Base-by-base conservation (phyloP, 2,329 filamentous ascomycete species). In the Dissoconium aciculare region DNA sequence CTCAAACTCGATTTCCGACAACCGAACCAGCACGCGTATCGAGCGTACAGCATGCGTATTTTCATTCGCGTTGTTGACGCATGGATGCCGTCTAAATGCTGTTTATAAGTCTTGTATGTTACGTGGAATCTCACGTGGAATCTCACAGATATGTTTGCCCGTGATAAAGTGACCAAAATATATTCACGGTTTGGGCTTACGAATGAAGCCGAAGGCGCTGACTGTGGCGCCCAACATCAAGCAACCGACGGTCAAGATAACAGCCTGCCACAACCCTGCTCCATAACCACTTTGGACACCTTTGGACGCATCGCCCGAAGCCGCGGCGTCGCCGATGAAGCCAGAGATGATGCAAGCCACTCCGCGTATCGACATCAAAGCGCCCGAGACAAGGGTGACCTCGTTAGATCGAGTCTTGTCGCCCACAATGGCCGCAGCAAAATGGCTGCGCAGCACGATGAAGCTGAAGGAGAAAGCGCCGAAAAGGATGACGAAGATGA, bases 401-500 rank as follows among this genome's bases (percentile, higher is more conserved):
- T 23, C 19, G 8, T 23, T n/a, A n/a, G 19, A 8, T 8, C 19
- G 19, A n/a, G 19, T 23, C 8, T 23, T 23, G 8, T 8, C 19
- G 19, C 19, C 19, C 8, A 23, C 19, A 23, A 23, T 23, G n/a
- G 8, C 19, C 19, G 19, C 19, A n/a, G 19, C 19, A n/a, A 23
- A 23, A n/a, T 23, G 19, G 19, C 19, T 23, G 8, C 19, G 19
- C 19, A 23, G n/a, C 8, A 23, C 19, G 19, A 23, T 23, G 19
- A 23, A 23, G 19, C 19, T 23, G 19, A 23, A 23, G 19, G 8
- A 8, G 19, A 23, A 23, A 23, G 19, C 19, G 19, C 19, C 19
- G 19, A 23, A 23, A n/a, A 23, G n/a, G 19, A 23, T 23, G 19
- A n/a, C 19, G 19, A 23, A 23, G 19, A 23, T n/a, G 19, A 23